phyloP scores from a whole-genome alignment of 106 monocot species.

The Dioscorea alata region DNA sequence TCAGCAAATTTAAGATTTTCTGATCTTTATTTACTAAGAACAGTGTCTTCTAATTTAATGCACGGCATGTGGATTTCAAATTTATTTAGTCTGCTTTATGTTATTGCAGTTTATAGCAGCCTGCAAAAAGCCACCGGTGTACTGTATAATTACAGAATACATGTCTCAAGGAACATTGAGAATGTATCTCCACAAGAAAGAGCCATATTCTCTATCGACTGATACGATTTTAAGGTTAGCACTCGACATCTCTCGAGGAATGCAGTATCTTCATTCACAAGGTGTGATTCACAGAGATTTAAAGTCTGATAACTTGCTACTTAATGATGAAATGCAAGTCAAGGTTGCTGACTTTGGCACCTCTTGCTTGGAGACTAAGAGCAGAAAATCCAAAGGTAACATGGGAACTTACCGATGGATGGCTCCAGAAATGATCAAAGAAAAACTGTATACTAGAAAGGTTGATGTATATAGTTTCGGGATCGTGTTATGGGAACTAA shows the following conservation, averaged over 20 bases:
- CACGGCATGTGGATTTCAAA: too few relatives aligned
- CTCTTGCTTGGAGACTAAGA: constrained; percentile 76
- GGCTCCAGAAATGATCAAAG: constrained; percentile 99
- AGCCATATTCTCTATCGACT: constrained; percentile 60
- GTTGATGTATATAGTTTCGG: constrained; percentile 99
- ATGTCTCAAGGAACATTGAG: too few relatives aligned
- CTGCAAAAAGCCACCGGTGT: too few relatives aligned
- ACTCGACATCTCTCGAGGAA: constrained; percentile 80
- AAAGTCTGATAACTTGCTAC: constrained; percentile 92
- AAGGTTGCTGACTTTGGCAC: constrained; percentile 98
- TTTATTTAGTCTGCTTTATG: background rate
- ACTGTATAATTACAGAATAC: too few relatives aligned
- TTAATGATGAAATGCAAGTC: constrained; percentile 69
- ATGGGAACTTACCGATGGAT: constrained; percentile 93
- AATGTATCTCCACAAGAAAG: constrained; percentile 50
- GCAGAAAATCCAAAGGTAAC: constrained; percentile 59
- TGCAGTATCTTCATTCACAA: constrained; percentile 84
- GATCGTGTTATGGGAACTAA: constrained; percentile 81
- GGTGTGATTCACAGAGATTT: constrained; percentile 19
- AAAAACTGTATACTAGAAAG: constrained; percentile 77
- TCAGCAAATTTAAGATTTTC: background rate
- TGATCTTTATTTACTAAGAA: background rate
- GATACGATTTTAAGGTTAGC: constrained; percentile 55
- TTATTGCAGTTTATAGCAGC: too few relatives aligned
- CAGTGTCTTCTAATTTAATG: too few relatives aligned